Evolutionary conservation across 2,329 filamentous ascomycete genomes (phyloP), one percentile per base, ranked within the genome.

Genomic region (Pseudogymnoascus sp.): DNA sequence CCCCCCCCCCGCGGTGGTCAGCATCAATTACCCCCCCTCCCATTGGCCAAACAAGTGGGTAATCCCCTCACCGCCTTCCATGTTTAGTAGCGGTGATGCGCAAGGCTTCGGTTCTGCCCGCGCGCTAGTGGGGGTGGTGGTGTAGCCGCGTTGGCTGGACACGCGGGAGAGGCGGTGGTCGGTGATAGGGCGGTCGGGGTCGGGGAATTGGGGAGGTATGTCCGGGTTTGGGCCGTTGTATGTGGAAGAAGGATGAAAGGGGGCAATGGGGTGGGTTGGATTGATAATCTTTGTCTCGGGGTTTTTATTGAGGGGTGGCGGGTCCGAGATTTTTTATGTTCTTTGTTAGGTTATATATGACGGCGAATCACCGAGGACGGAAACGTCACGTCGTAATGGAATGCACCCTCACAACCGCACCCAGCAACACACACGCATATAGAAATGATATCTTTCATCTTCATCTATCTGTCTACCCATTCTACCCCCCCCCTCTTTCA

Each of bases 41-140:
- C 16, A 62, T 62, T 62, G 61, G 61, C 2, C n/a, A 61, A 75
- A 77, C 64, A 5, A 19, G 22, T 50, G 43, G 24, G 24, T 50
- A 50, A 50, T 22, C 14, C 1, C 2, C 24, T 50, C 43, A 50
- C 43, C 43, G 43, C 43, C 43, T 50, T 10, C 43, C 24, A 8
- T 4, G 3, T 14, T 50, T 4, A 1, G 43, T n/a, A 12, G 6
- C 1, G 22, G 2, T n/a, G 6, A 10, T n/a, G 12, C 24, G 6
- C 6, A 28, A 50, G 43, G 43, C 43, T 24, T 24, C 43, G 43
- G 43, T 50, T 50, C 43, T 50, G 43, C 43, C 43, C 43, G 43
- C 24, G 43, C 43, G 41, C 41, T 46, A 46, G 40, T 19, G 38
- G 40, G 40, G 10, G 22, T 11, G 5, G 40, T 22, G 16, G 11